phyloP scores from a whole-genome alignment of 2,329 filamentous ascomycete genomes.

The Calonectria leucothoes region DNA sequence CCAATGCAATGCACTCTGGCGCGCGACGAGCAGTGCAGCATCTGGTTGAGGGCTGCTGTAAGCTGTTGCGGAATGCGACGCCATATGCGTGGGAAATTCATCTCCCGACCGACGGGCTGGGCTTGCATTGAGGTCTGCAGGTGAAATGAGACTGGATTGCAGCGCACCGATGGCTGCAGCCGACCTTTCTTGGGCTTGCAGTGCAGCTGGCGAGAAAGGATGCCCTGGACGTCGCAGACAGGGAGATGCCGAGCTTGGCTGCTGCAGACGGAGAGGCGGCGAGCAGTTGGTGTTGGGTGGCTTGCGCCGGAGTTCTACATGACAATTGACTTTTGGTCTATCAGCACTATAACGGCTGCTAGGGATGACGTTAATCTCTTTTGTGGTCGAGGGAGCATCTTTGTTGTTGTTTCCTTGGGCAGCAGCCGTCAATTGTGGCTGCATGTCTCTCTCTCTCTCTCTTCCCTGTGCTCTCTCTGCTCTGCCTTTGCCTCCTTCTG shows the following conservation, averaged over 20 bases:
- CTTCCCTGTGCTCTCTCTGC: too few species aligned
- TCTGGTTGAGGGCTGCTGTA: background rate
- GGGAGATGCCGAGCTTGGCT: background rate
- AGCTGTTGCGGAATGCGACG: background rate
- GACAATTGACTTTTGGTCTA: background rate
- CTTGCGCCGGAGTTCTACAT: background rate
- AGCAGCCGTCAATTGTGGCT: background rate
- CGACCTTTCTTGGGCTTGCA: background rate
- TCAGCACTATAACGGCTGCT: background rate
- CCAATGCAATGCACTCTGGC: background rate
- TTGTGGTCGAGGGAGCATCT: background rate
- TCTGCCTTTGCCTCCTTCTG: too few species aligned
- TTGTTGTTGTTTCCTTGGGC: background rate
- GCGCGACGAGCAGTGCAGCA: background rate
- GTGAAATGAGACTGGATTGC: slow-evolving; percentile 1
- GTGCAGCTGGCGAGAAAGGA: background rate
- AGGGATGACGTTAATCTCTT: background rate
- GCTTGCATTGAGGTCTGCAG: background rate
- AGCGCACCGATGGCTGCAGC: background rate
- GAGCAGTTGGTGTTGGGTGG: background rate
- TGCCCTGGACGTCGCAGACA: background rate
- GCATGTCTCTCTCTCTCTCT: background rate
- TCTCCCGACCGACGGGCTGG: background rate
- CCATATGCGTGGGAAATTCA: background rate
- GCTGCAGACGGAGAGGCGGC: background rate